phyloP scores from a whole-genome alignment of 2,329 filamentous ascomycete species.

The Fusarium succisae region DNA sequence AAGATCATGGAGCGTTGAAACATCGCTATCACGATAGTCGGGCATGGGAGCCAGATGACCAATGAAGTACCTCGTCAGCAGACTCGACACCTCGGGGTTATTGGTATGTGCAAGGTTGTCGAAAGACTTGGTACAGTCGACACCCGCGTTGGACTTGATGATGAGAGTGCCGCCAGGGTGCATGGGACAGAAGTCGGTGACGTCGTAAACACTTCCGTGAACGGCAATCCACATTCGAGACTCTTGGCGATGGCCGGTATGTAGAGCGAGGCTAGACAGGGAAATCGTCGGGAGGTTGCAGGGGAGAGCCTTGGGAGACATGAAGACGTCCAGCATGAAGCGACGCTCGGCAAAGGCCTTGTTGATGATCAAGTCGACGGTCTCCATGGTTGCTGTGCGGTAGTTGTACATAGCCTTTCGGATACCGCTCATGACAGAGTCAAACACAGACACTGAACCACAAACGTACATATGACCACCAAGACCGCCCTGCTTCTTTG shows the following conservation, averaged over 20 bases:
- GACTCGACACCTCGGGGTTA: constrained; percentile 62
- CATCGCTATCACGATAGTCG: constrained; percentile 55
- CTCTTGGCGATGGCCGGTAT: constrained; percentile 60
- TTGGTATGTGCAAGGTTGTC: constrained; percentile 64
- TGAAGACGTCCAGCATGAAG: constrained; percentile 67
- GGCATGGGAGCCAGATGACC: constrained; percentile 61
- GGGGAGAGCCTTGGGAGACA: constrained; percentile 62
- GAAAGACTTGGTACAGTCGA: constrained; percentile 62
- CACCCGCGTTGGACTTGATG: constrained; percentile 63
- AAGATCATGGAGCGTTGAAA: constrained; percentile 58
- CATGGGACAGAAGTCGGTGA: constrained; percentile 63
- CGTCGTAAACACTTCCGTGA: constrained; percentile 62
- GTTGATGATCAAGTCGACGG: constrained; percentile 59
- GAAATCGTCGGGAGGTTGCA: constrained; percentile 61
- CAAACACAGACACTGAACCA: constrained; percentile 46
- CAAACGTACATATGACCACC: constrained; percentile 47
- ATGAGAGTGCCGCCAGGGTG: constrained; percentile 64
- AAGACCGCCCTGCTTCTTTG: constrained; percentile 64
- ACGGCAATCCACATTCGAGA: constrained; percentile 62
- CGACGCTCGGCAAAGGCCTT: constrained; percentile 64
- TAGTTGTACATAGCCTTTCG: constrained; percentile 65
- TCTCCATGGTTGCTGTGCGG: constrained; percentile 61
- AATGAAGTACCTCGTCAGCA: constrained; percentile 64
- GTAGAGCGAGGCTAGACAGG: constrained; percentile 57
- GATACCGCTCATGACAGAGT: constrained; percentile 65